Conservation (phyloP, 1,284 basidiomycete genomes). For the Chiua sp. region DNA sequence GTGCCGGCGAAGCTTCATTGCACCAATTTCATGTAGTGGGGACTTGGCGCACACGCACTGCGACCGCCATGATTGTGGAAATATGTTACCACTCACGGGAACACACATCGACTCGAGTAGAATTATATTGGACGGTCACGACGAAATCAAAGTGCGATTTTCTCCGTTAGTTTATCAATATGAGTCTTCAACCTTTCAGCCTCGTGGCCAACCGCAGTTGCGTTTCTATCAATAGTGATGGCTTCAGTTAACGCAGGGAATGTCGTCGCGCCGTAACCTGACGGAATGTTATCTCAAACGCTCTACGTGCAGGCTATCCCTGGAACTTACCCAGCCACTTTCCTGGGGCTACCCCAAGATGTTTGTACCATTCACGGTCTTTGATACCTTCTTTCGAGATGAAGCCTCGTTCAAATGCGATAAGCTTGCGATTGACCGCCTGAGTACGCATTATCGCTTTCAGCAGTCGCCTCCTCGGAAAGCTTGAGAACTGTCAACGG, state of each 20-base stretch:
- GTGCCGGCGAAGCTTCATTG: too few relatives aligned
- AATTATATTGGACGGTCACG: background rate
- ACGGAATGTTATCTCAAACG: conserved; percentile 6
- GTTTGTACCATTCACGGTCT: conserved; percentile 74
- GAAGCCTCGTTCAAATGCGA: conserved; percentile 72
- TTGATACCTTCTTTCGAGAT: conserved; percentile 69
- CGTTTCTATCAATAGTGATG: conserved; percentile 54
- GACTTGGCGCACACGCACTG: too few relatives aligned
- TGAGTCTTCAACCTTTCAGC: conserved; percentile 49
- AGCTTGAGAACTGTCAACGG: conserved; percentile 18
- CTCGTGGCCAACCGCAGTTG: conserved; percentile 50
- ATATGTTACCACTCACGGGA: too few relatives aligned
- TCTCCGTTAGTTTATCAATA: conserved; percentile 46
- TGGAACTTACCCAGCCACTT: conserved; percentile 62
- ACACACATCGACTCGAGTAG: background rate
- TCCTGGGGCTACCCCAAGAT: conserved; percentile 78
- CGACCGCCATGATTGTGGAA: too few relatives aligned
- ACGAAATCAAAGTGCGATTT: conserved; percentile 25
- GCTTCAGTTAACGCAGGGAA: conserved; percentile 69
- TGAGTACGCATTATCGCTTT: conserved; percentile 56
- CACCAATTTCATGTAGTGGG: too few relatives aligned
- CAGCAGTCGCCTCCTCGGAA: conserved; percentile 41
- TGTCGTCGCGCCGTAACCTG: conserved; percentile 67
- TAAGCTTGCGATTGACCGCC: conserved; percentile 61
- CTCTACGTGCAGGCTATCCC: conserved; percentile 10